Evolutionary conservation across 2,329 filamentous ascomycete species (phyloP).

Genomic region (Claviceps africana): DNA sequence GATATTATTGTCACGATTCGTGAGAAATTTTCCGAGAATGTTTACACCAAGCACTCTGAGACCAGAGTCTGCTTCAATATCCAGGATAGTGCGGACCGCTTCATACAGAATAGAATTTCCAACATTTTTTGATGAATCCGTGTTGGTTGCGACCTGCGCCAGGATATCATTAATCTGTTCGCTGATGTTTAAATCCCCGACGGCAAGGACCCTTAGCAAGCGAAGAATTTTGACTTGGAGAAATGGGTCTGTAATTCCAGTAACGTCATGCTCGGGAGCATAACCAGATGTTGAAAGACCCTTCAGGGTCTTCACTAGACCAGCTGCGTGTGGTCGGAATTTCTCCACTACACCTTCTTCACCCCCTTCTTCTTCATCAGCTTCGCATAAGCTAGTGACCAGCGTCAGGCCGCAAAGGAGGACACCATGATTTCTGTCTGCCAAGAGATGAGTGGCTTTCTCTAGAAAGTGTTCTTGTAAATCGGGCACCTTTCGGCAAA

Average conservation of each 20-base stretch:
- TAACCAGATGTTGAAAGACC: conserved; percentile 89
- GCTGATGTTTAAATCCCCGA: conserved; percentile 74
- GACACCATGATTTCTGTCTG: conserved; percentile 92
- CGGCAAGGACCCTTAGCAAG: conserved; percentile 70
- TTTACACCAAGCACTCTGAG: conserved; percentile 91
- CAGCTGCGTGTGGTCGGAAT: conserved; percentile 75
- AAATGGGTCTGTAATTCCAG: conserved; percentile 94
- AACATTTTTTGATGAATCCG: conserved; percentile 94
- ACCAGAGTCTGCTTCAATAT: conserved; percentile 95
- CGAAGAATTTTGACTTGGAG: conserved; percentile 91
- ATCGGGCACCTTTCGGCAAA: conserved; percentile 95
- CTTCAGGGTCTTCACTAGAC: conserved; percentile 81
- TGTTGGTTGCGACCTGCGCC: conserved; percentile 94
- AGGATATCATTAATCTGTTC: conserved; percentile 98
- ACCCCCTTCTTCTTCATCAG: conserved; percentile 83
- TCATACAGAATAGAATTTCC: conserved; percentile 98
- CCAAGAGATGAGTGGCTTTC: conserved; percentile 75
- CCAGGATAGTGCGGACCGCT: conserved; percentile 88
- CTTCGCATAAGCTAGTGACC: conserved; percentile 84
- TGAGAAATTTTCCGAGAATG: conserved; percentile 92
- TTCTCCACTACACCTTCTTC: conserved; percentile 81
- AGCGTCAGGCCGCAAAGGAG: conserved; percentile 83
- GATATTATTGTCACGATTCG: conserved; percentile 99
- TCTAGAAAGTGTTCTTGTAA: conserved; percentile 94
- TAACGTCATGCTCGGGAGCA: conserved; percentile 94